Conservation (phyloP, 2,329 filamentous ascomycete species). For the Penicillium expansum region DNA sequence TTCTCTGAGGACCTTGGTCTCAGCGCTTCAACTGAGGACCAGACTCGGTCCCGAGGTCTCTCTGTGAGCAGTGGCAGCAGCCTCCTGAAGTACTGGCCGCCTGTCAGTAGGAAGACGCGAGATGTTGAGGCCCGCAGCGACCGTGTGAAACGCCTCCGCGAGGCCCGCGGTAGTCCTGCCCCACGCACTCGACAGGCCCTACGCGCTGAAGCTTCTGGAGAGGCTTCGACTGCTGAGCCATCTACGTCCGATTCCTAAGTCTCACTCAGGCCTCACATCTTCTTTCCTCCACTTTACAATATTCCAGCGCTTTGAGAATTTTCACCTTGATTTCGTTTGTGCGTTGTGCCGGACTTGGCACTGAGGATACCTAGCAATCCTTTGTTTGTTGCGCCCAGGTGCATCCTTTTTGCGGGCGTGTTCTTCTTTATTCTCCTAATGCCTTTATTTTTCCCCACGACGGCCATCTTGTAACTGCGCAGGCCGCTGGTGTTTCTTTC, state of each 20-base stretch:
- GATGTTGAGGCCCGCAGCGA: background rate
- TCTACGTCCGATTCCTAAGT: background rate
- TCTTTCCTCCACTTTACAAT: background rate
- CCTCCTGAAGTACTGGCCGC: background rate
- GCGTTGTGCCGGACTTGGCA: background rate
- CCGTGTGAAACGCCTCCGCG: background rate
- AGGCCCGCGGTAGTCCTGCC: conserved; percentile 1
- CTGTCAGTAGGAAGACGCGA: background rate
- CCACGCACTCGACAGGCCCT: conserved; percentile 1
- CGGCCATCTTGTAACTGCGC: conserved; percentile 11
- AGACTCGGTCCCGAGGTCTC: background rate
- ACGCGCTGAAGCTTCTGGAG: background rate
- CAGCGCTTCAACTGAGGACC: background rate
- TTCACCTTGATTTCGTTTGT: background rate
- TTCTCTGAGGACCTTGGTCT: conserved; percentile 13
- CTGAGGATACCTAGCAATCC: background rate
- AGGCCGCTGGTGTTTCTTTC: background rate
- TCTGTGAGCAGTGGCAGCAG: background rate
- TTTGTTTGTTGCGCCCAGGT: background rate
- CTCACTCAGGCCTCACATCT: background rate
- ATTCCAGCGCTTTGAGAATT: background rate
- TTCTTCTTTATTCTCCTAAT: background rate
- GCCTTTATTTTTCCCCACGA: background rate
- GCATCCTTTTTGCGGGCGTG: background rate
- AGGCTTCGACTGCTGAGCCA: background rate